Base-by-base conservation (phyloP, 345 rosid genomes). In the Rhizophora mangle region DNA sequence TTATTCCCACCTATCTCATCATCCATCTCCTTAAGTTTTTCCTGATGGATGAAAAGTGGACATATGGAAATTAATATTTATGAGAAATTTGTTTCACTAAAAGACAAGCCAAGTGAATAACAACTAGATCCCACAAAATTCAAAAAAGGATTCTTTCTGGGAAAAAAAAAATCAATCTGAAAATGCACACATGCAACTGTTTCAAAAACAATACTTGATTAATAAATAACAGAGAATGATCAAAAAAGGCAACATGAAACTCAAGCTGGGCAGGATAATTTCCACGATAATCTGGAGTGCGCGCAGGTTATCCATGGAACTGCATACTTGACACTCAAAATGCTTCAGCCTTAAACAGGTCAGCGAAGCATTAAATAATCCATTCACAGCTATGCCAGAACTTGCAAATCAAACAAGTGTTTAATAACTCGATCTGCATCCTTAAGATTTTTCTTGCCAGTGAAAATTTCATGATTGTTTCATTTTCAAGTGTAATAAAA, bases 11-110 rank as follows among this genome's bases (percentile, higher is more conserved):
- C 91, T 20, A 84, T 80, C 79, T 88, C 86, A 70, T 80, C 70
- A 66, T 88, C 93, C 80, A 81, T 90, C 68, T 68, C 84, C 78
- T 80, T 87, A 82, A 90, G 60, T 69, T 84, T 90, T 63, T 78
- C 92, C 99, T 95, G 82, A 32, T 18, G 39, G 19, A 37, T 22
- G 29, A 37, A 20, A 56, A 5, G 9, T 21, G 43, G 43, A 49
- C 22, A 49, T 66, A 21, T 29, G 31, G 58, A 51, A 58, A 27
- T 19, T 56, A 52, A n/a, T 51, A 72, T 51, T 4, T 34, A 53
- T 46, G 63, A 78, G 51, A 56, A 26, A 36, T 64, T 18, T 62
- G 34, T 56, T 29, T 47, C 65, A 37, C 69, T 29, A 53, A 10
- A 31, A 62, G 21, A 51, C 11, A 31, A 39, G 32, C 27, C 34